Conservation (phyloP, 2,329 filamentous ascomycete genomes). For the Colletotrichum sidae region DNA sequence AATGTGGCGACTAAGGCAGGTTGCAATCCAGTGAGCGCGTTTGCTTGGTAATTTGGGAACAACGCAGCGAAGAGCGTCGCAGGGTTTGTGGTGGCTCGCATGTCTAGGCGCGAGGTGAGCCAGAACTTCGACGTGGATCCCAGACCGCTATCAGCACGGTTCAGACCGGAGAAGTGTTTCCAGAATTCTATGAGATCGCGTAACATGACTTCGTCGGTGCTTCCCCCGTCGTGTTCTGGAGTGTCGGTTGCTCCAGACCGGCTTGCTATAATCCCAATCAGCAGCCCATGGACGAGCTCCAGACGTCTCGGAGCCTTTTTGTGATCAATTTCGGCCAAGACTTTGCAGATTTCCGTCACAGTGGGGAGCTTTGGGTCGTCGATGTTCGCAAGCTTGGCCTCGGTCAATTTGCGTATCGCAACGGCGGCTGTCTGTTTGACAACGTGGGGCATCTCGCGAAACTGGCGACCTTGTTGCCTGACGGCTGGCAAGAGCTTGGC, state of each 20-base stretch:
- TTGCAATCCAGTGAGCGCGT: constrained; percentile 11
- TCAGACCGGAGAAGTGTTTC: constrained; percentile 51
- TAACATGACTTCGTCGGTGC: constrained; percentile 30
- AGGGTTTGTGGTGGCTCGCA: constrained; percentile 37
- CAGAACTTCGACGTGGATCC: constrained; percentile 41
- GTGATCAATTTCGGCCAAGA: constrained; percentile 19
- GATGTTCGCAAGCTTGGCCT: constrained; percentile 17
- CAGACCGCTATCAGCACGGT: constrained; percentile 40
- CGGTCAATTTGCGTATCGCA: constrained; percentile 13
- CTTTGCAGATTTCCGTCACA: constrained; percentile 26
- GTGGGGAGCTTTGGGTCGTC: constrained; percentile 16
- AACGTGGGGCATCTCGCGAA: background rate
- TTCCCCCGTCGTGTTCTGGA: background rate
- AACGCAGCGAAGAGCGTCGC: constrained; percentile 16
- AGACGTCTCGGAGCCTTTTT: constrained; percentile 12
- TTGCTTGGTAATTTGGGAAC: constrained; percentile 1
- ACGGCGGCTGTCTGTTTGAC: background rate
- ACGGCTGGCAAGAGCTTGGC: constrained; percentile 16
- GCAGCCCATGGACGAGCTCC: constrained; percentile 17
- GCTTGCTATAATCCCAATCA: constrained; percentile 21
- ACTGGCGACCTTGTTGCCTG: background rate
- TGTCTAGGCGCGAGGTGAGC: constrained; percentile 45
- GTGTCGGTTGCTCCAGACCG: background rate
- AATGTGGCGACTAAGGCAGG: constrained; percentile 33
- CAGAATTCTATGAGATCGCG: constrained; percentile 49